These are phyloP conservation scores for Acacia acuminata DNA, from an alignment of 306 rosid species.

Conservation along the genomic window DNA sequence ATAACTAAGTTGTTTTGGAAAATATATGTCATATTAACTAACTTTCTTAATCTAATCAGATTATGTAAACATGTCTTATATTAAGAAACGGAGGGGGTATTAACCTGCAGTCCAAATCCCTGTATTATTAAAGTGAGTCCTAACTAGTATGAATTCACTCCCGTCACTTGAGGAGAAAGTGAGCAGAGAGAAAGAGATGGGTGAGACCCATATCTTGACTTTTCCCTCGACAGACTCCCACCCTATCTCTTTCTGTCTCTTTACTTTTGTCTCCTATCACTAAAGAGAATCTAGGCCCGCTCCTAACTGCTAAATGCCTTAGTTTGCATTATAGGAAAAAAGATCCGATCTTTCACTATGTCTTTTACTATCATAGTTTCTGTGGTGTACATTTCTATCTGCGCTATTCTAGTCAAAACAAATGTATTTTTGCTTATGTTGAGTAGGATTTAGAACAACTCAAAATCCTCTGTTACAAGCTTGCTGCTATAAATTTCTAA, in stretches of 20 bases:
- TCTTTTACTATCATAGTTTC: not conserved
- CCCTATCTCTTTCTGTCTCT: not conserved
- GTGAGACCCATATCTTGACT: not conserved
- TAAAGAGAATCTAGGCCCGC: not conserved
- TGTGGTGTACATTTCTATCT: not conserved
- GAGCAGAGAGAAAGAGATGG: not conserved
- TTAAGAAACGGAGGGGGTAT: too few species aligned
- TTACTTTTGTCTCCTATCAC: not conserved
- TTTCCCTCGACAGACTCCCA: not conserved
- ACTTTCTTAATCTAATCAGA: too few species aligned
- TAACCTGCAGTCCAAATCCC: not conserved
- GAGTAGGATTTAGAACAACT: not conserved
- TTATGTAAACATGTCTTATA: too few species aligned
- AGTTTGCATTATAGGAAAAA: not conserved
- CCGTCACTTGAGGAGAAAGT: not conserved
- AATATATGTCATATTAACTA: too few species aligned
- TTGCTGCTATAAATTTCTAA: not conserved
- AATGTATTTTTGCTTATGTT: not conserved
- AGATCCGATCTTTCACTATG: not conserved
- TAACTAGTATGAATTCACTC: not conserved
- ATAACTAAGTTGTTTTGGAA: too few species aligned
- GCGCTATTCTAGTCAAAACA: slow-evolving; percentile 1
- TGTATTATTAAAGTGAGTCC: too few species aligned
- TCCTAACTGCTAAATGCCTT: not conserved
- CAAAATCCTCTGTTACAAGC: not conserved